phyloP scores from a whole-genome alignment of 495 filamentous ascomycete genomes.

The Penicillium paxilli region DNA sequence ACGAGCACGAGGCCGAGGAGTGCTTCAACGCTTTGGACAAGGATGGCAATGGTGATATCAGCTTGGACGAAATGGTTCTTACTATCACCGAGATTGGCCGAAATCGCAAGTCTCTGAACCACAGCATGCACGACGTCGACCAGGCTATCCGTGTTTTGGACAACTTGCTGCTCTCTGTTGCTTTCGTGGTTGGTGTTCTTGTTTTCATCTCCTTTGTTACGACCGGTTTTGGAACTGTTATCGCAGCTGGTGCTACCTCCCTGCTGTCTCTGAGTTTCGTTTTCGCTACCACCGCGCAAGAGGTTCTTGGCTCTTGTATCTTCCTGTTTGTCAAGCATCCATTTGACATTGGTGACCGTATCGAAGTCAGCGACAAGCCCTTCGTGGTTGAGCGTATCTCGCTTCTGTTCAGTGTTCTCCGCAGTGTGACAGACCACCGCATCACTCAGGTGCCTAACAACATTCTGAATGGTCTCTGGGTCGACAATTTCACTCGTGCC shows the following conservation, averaged over 20 bases:
- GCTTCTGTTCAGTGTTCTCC: constrained; percentile 91
- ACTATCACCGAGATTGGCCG: constrained; percentile 80
- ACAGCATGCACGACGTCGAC: constrained; percentile 95
- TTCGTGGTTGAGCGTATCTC: constrained; percentile 92
- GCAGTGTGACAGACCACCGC: constrained; percentile 75
- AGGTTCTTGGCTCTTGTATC: constrained; percentile 93
- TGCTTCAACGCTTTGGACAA: constrained; percentile 77
- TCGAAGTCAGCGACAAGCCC: constrained; percentile 72
- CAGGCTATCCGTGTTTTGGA: constrained; percentile 91
- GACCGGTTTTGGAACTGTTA: constrained; percentile 77
- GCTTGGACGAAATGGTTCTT: constrained; percentile 91
- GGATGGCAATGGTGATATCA: constrained; percentile 91
- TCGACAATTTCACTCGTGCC: constrained; percentile 88
- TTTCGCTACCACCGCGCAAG: constrained; percentile 87
- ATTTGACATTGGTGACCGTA: constrained; percentile 89
- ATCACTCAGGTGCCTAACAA: constrained; percentile 90
- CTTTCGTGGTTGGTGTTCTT: constrained; percentile 76
- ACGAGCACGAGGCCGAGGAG: constrained; percentile 74
- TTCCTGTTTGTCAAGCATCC: constrained; percentile 98
- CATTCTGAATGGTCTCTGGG: constrained; percentile 83
- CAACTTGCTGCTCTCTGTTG: constrained; percentile 74
- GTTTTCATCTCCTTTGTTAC: constrained; percentile 91
- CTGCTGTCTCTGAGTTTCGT: constrained; percentile 92
- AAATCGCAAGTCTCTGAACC: constrained; percentile 79
- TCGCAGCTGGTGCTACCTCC: constrained; percentile 93